Evolutionary conservation across 129 eudicot genomes (phyloP), one percentile per base, ranked within the genome.

Genomic region (Centaurea solstitialis): DNA sequence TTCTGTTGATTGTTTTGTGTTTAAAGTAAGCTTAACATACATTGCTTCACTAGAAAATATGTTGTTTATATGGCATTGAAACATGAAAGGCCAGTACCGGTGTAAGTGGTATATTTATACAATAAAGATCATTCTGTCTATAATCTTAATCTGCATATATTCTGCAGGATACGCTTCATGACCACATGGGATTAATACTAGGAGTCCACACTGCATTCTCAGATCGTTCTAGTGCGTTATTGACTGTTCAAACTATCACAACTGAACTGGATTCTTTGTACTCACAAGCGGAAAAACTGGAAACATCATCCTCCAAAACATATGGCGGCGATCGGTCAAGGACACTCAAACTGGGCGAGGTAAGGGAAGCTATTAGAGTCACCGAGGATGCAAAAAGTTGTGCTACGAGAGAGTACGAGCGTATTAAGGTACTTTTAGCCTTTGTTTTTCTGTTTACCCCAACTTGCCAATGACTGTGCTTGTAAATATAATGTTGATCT

Each of bases 321-420:
- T 92, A 90, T 83, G 91, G 98, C 10, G 92, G 84, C 77, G 95
- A 94, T 47, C 88, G 83, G 81, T 82, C 97, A 75, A 90, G 86
- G 83, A 74, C 78, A 73, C 88, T 76, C 76, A 92, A 92, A 85
- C 24, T 84, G 40, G 96, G 91, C 24, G 98, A 92, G 87, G 74
- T 92, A 47, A 88, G 90, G 76, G 96, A 92, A 82, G 86, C 88
- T 73, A 88, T 89, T 39, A 88, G 89, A 77, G 89, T 82, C 74
- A 90, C 98, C 0, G 98, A 94, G 84, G 97, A 92, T 83, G 90
- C 96, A 70, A 94, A 92, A 86, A 86, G 71, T 76, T 88, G 92
- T 75, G 98, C 98, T 15, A 76, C 85, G 38, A 84, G 77, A 80
- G 92, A 94, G 80, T 94, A 92, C 71, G 94, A 86, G 74, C 82